phyloP scores from a whole-genome alignment of 2,329 filamentous ascomycete genomes.

The Chlorencoelia australis region DNA sequence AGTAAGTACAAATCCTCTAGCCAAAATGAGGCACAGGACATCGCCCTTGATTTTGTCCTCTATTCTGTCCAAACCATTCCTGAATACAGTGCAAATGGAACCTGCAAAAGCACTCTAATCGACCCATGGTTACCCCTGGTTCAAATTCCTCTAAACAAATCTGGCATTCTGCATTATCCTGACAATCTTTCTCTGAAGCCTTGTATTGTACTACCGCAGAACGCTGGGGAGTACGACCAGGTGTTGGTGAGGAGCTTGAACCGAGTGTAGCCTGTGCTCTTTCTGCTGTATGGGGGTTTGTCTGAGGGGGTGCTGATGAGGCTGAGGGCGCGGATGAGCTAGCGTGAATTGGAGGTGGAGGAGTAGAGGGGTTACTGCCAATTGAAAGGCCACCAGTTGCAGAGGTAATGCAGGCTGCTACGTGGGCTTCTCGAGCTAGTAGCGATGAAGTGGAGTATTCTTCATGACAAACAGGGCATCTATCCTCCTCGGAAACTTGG shows the following conservation, averaged over 20 bases:
- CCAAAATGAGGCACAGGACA: slow-evolving; percentile 61
- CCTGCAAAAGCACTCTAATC: slow-evolving; percentile 55
- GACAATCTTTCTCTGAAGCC: slow-evolving; percentile 58
- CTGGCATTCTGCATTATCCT: slow-evolving; percentile 57
- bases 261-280: slow-evolving; percentile 16
- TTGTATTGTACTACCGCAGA: slow-evolving; percentile 54
- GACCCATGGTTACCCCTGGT: slow-evolving; percentile 51
- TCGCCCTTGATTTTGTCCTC: slow-evolving; percentile 47
- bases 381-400: slow-evolving; percentile 9
- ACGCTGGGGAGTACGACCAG: slow-evolving; percentile 32
- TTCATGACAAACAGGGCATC: slow-evolving; percentile 66
- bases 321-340: slow-evolving; percentile 9
- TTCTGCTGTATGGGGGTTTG: slow-evolving; percentile 16
- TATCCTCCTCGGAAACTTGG: slow-evolving; percentile 60
- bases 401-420: slow-evolving; percentile 42
- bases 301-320: slow-evolving; percentile 6
- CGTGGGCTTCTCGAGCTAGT: slow-evolving; percentile 46
- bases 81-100: slow-evolving; percentile 53
- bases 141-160: slow-evolving; percentile 60
- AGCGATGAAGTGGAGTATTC: slow-evolving; percentile 53
- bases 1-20: no score
- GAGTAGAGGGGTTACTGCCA: slow-evolving; percentile 1
- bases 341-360: slow-evolving; percentile 7
- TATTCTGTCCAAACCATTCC: slow-evolving; percentile 52
- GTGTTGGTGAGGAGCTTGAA: slow-evolving; percentile 5